phyloP scores from a whole-genome alignment of 75 land plant species.

The Chamaecyparis obtusa region DNA sequence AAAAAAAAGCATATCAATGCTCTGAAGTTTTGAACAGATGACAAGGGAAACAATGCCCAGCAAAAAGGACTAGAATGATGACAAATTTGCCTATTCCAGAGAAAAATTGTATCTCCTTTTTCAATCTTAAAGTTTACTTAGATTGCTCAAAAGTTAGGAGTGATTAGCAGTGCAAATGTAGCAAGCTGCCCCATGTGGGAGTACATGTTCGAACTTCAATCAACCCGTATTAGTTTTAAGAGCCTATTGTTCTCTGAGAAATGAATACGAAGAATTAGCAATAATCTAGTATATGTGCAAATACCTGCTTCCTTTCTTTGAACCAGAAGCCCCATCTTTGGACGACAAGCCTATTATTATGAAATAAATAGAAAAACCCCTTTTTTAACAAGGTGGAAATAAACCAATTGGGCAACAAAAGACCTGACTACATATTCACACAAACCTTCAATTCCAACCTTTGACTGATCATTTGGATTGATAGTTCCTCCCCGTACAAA shows the following conservation, averaged over 20 bases:
- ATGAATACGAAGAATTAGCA: conserved; percentile 10
- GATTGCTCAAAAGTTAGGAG: not conserved
- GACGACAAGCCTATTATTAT: conserved; percentile 78
- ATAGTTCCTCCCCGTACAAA: conserved; percentile 59
- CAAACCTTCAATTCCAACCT: conserved; percentile 20
- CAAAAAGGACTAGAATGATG: not conserved
- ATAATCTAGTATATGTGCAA: conserved; percentile 6
- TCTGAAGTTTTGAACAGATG: not conserved
- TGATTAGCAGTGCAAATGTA: not conserved
- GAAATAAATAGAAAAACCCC: conserved; percentile 65
- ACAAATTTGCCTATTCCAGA: not conserved
- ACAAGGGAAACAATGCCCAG: not conserved
- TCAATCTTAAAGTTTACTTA: not conserved
- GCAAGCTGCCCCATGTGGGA: conserved; percentile 1
- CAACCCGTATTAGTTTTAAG: conserved; percentile 2
- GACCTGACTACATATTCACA: not conserved
- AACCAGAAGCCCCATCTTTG: conserved; percentile 83
- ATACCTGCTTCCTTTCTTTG: conserved; percentile 92
- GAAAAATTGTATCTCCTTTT: not conserved
- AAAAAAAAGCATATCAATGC: not conserved
- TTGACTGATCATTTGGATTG: conserved; percentile 37
- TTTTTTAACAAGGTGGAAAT: conserved; percentile 24
- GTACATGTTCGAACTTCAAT: not conserved
- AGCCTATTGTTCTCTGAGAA: conserved; percentile 4
- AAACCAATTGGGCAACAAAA: conserved; percentile 14